phyloP scores from a whole-genome alignment of 1,139 yeast species.

The Suhomyces kunorum region DNA sequence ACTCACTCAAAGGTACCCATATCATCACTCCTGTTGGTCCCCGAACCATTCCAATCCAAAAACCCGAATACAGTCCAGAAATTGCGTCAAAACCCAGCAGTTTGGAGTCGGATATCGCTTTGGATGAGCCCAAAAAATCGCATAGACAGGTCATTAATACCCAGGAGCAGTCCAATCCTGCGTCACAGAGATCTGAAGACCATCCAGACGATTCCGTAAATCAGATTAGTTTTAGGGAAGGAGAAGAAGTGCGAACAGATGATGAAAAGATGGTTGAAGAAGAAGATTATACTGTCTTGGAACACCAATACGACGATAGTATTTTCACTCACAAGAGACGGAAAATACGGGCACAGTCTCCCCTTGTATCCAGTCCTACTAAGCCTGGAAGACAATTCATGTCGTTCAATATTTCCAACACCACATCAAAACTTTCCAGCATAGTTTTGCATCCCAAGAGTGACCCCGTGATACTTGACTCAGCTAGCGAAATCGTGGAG shows the following conservation, averaged over 20 bases:
- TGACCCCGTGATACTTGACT: conserved; percentile 14
- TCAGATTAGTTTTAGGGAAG: conserved; percentile 4
- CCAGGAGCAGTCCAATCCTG: conserved; percentile 16
- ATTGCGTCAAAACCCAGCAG: not conserved
- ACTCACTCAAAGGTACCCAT: not conserved
- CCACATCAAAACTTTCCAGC: conserved; percentile 9
- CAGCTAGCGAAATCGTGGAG: conserved; percentile 17
- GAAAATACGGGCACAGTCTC: conserved; percentile 6
- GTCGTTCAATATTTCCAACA: conserved; percentile 10
- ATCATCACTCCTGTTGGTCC: not conserved
- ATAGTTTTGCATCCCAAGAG: conserved; percentile 11
- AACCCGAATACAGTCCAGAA: not conserved
- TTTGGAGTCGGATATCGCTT: not conserved
- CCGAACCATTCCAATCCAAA: not conserved
- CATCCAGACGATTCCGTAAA: conserved; percentile 1
- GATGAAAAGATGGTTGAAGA: conserved; percentile 14
- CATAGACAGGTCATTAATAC: conserved; percentile 22
- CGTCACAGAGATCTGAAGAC: not conserved
- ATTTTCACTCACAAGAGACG: conserved; percentile 16
- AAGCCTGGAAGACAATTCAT: conserved; percentile 7
- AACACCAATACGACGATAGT: conserved; percentile 18
- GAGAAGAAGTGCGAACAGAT: conserved; percentile 17
- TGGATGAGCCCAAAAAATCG: conserved; percentile 4
- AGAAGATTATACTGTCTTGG: conserved; percentile 4
- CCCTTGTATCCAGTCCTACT: conserved; percentile 7